Conservation (phyloP, 2,329 filamentous ascomycete species). For the Xenoacremonium recifei region DNA sequence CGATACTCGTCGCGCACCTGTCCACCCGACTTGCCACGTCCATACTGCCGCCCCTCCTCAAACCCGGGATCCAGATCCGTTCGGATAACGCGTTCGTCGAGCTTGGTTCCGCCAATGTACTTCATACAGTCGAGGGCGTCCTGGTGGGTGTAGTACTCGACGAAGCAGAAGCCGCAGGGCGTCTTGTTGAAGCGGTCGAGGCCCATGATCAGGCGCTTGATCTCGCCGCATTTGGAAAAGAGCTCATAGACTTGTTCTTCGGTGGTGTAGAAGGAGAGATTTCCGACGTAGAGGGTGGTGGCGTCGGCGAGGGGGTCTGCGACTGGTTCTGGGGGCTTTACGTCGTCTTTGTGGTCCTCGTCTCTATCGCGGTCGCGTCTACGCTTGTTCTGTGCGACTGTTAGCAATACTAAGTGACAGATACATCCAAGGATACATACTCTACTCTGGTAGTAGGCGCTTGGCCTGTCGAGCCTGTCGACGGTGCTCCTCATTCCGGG, state of each 20-base stretch:
- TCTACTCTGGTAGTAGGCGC: conserved; percentile 85
- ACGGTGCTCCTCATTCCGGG: conserved; percentile 65
- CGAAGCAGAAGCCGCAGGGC: conserved; percentile 98
- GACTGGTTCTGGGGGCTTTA: conserved; percentile 45
- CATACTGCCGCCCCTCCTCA: conserved; percentile 93
- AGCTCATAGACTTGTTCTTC: conserved; percentile 99
- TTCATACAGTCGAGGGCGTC: conserved; percentile 98
- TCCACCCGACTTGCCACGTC: conserved; percentile 89
- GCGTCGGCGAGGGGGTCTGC: conserved; percentile 78
- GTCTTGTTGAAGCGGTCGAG: conserved; percentile 97
- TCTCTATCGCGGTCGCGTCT: conserved; percentile 62
- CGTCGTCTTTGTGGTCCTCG: conserved; percentile 45
- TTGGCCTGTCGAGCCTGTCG: conserved; percentile 89
- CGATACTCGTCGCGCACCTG: conserved; percentile 98
- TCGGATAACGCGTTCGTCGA: conserved; percentile 94
- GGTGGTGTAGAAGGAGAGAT: conserved; percentile 97
- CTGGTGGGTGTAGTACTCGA: conserved; percentile 98
- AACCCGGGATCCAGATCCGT: conserved; percentile 96
- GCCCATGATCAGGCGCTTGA: conserved; percentile 97
- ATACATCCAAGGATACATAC: conserved; percentile 45
- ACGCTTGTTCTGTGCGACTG: conserved; percentile 62
- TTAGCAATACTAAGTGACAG: conserved; percentile 7
- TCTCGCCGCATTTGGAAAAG: conserved; percentile 94
- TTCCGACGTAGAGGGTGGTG: conserved; percentile 95
- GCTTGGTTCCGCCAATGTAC: conserved; percentile 95